phyloP scores from a whole-genome alignment of 2,329 filamentous ascomycete genomes.

The Samsoniella hepiali region DNA sequence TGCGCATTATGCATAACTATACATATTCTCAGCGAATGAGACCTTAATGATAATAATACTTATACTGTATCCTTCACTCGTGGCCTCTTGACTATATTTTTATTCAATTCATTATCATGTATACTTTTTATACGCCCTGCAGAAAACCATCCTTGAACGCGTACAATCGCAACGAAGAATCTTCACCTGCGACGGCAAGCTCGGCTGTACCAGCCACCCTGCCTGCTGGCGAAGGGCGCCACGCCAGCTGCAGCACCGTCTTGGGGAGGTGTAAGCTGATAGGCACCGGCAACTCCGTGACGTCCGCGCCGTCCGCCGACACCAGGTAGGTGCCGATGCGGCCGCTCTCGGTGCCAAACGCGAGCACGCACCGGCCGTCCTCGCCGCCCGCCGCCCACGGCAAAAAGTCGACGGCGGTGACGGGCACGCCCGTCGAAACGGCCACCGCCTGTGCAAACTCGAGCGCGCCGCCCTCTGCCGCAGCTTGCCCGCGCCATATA shows the following conservation, averaged over 20 bases:
- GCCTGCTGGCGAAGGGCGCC: slow-evolving; percentile 50
- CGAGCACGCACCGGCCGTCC: slow-evolving; percentile 40
- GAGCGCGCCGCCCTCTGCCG: slow-evolving; percentile 28
- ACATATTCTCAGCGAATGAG: slow-evolving; percentile 8
- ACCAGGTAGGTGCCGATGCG: slow-evolving; percentile 43
- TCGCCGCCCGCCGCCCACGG: slow-evolving; percentile 27
- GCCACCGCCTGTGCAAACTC: slow-evolving; percentile 52
- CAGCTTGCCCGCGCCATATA: slow-evolving; percentile 53
- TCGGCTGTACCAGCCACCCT: slow-evolving; percentile 33
- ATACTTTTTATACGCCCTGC: slow-evolving; percentile 7
- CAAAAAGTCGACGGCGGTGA: slow-evolving; percentile 70
- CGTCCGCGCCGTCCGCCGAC: slow-evolving; percentile 38
- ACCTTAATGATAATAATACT: slow-evolving; percentile 17
- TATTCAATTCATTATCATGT: background rate
- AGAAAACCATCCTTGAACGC: slow-evolving; percentile 35
- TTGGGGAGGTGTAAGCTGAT: slow-evolving; percentile 55
- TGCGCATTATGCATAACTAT: slow-evolving; percentile 8
- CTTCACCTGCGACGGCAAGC: slow-evolving; percentile 57
- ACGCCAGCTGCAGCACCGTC: slow-evolving; percentile 64
- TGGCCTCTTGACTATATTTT: background rate
- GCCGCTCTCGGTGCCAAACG: slow-evolving; percentile 57
- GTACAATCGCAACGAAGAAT: slow-evolving; percentile 59
- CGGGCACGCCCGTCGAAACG: slow-evolving; percentile 55
- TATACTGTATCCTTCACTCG: background rate
- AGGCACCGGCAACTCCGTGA: slow-evolving; percentile 33